Evolutionary conservation across 352 stramenopile species (phyloP).

Genomic region (Pythium phragmiticola): DNA sequence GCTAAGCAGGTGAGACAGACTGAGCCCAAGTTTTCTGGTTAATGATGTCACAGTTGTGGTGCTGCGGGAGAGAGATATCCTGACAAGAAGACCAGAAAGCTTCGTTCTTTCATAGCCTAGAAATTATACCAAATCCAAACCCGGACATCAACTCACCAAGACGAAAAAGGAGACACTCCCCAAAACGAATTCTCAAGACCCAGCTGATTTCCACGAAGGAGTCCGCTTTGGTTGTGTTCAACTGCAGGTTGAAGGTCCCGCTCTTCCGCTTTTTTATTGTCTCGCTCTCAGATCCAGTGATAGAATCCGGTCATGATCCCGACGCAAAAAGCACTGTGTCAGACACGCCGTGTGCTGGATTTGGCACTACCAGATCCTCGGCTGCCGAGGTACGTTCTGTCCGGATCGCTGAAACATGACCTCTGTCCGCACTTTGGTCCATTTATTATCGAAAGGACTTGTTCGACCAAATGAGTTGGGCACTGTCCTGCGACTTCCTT

Average conservation of each 20-base stretch:
- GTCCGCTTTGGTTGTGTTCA: neutral
- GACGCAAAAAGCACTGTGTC: too few species aligned
- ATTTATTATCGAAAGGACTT: neutral
- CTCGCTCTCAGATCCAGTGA: neutral
- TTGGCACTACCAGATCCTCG: neutral
- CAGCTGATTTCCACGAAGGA: slow-evolving; percentile 3
- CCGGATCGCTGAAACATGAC: neutral
- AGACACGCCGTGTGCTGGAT: neutral
- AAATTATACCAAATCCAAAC: neutral
- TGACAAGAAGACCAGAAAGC: too few species aligned
- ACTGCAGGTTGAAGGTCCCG: slow-evolving; percentile 13
- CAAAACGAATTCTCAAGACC: neutral
- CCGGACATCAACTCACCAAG: slow-evolving; percentile 11
- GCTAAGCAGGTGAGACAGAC: neutral
- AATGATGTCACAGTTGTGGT: neutral
- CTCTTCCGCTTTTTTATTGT: slow-evolving; percentile 2
- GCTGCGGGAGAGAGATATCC: neutral
- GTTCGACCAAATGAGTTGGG: slow-evolving; percentile 9
- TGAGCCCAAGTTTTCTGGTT: too few species aligned
- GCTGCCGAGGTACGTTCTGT: too few species aligned
- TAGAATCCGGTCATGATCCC: too few species aligned
- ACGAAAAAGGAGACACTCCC: neutral
- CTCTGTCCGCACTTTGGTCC: neutral
- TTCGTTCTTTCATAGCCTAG: too few species aligned
- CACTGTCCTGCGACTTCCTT: neutral